Conservation (phyloP, 1,139 yeast genomes). For the Neolecta irregularis region DNA sequence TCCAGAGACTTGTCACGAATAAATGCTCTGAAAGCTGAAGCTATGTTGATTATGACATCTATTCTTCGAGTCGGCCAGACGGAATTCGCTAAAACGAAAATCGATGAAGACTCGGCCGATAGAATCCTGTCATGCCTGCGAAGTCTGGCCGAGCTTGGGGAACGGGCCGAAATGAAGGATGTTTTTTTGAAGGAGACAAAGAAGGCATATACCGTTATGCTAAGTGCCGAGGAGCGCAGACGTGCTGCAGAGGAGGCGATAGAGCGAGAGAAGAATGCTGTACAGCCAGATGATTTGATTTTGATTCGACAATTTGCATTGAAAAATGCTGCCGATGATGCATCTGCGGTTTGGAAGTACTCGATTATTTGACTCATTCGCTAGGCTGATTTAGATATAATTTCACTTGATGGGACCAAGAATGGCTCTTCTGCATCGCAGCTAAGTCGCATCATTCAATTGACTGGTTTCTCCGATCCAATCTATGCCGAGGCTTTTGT, state of each 20-base stretch:
- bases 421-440: slow-evolving; percentile 54
- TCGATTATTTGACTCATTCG: no score
- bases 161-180: slow-evolving; percentile 35
- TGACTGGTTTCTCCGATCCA: slow-evolving; percentile 95
- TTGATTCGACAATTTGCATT: slow-evolving; percentile 68
- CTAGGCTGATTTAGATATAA: no score
- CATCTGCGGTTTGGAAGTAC: no score
- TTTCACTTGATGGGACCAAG: slow-evolving; percentile 34
- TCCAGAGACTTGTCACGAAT: slow-evolving; percentile 37
- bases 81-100: slow-evolving; percentile 53
- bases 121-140: slow-evolving; percentile 74
- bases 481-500: slow-evolving; percentile 95
- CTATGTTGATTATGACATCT: slow-evolving; percentile 80
- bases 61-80: slow-evolving; percentile 81
- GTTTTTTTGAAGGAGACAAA: slow-evolving; percentile 82
- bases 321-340: slow-evolving; percentile 29
- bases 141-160: slow-evolving; percentile 52
- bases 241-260: slow-evolving; percentile 45
- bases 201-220: slow-evolving; percentile 59
- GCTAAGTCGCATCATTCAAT: slow-evolving; percentile 73
- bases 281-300: slow-evolving; percentile 71
- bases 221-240: slow-evolving; percentile 36
- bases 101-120: slow-evolving; percentile 92
- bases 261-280: slow-evolving; percentile 50
- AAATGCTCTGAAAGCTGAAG: slow-evolving; percentile 89